Base-by-base conservation (phyloP, 164 flowering plant genomes). In the Macadamia integrifolia region DNA sequence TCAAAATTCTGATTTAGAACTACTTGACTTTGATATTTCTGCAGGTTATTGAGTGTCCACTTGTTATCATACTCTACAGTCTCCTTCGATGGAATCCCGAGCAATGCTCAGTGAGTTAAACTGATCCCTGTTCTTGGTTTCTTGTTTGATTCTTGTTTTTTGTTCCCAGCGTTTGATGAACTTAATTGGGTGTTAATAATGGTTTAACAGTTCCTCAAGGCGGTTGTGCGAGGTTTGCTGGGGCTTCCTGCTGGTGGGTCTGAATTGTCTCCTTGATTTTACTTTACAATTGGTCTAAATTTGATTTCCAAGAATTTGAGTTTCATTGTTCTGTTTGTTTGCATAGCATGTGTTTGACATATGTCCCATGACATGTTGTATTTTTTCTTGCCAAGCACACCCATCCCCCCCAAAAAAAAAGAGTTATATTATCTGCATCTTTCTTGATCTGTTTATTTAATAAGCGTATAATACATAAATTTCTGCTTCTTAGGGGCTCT, bases 201-300 rank as follows among this genome's bases (percentile, higher is more conserved):
- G 31, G 35, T 74, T 70, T 72, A 30, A 43, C 88, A 88, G 93
- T 87, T 76, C 65, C 74, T 61, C 75, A 86, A 69, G 75, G 92
- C 97, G 48, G 81, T 85, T 0, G 84, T 77, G 40, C 81, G 85
- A 49, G 88, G 88, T 58, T 2, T 82, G 6, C 44, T 91, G 52
- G 94, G 80, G 13, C 81, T 86, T 57, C 86, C 84, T 13, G 72
- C 69, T 44, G 97, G 97, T 91, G 69, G 66, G 89, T 77, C 29
- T 68, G 3, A 18, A 44, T 31, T 42, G 2, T 2, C 8, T 42
- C 17, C 11, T 29, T 35, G 17, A 11, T 61, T 56, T 15, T 23
- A 23, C 15, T 70, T 13, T 35, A 15, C 61, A 31, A 40, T 40
- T 48, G 17, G 13, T 28, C 9, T 29, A 15, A 32, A 46, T 46